Conservation (phyloP, 75 land plant genomes). For the Pinus tabuliformis region DNA sequence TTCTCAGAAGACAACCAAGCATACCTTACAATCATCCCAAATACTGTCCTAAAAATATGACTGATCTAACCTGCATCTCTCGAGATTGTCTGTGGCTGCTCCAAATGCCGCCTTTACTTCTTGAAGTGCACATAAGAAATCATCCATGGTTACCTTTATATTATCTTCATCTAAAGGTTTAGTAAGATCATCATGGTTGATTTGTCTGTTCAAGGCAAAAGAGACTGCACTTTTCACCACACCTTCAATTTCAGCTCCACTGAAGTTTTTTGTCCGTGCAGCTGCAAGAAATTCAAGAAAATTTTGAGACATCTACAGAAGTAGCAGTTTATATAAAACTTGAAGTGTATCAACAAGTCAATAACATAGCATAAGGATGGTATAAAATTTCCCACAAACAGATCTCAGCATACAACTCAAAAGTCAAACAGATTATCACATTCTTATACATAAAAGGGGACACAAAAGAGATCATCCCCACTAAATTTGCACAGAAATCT, state of each 20-base stretch:
- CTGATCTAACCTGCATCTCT: conserved; percentile 75
- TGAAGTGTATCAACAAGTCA: neutral
- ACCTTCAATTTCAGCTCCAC: conserved; percentile 99
- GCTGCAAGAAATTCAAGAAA: conserved; percentile 42
- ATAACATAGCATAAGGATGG: neutral
- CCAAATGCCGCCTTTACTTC: conserved; percentile 96
- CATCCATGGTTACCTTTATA: conserved; percentile 92
- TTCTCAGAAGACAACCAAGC: neutral
- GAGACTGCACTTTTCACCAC: conserved; percentile 97
- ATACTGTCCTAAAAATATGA: conserved; percentile 3
- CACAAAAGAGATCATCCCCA: too few species aligned
- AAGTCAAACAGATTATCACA: neutral
- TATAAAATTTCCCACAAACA: neutral
- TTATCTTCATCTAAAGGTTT: conserved; percentile 92
- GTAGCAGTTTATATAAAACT: neutral
- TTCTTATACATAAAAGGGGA: too few species aligned
- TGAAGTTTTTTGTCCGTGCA: conserved; percentile 91
- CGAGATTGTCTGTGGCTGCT: conserved; percentile 92
- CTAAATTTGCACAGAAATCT: too few species aligned
- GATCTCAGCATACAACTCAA: neutral
- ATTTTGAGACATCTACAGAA: conserved; percentile 3
- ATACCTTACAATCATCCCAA: neutral
- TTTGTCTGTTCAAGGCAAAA: conserved; percentile 86
- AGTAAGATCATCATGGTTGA: conserved; percentile 78
- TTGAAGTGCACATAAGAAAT: conserved; percentile 80